A percentile compares a stretch with the other conserved stretches of the same genome.
phyloP scores from a whole-genome alignment of 1,284 basidiomycete genomes.

The Malassezia japonica region DNA sequence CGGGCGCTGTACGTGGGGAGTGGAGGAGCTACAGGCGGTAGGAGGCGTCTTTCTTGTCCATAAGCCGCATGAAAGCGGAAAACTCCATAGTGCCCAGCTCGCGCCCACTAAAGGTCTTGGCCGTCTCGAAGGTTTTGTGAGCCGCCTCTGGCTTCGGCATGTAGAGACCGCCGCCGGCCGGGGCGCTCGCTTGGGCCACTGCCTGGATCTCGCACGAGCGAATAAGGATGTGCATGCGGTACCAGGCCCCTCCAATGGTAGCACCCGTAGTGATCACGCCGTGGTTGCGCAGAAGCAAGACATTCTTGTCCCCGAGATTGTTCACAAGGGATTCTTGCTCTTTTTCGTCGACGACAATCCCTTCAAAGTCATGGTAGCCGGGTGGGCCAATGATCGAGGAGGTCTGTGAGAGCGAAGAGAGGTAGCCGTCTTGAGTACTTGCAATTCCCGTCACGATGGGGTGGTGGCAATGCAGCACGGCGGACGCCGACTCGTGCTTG shows the following conservation, averaged over 20 bases:
- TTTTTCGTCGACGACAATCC: constrained; percentile 1
- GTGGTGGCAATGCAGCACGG: constrained; percentile 1
- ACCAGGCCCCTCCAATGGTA: constrained; percentile 3
- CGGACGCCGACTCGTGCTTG: neutral
- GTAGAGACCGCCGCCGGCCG: neutral
- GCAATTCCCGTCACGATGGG: neutral
- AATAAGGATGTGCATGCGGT: constrained; percentile 1
- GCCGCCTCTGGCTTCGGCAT: neutral
- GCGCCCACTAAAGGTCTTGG: neutral
- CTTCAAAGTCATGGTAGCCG: constrained; percentile 2
- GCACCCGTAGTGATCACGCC: constrained; percentile 1
- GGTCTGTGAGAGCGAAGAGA: neutral
- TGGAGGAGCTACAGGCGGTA: neutral
- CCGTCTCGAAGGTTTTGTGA: neutral
- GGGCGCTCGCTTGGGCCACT: neutral
- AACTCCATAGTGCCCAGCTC: constrained; percentile 2
- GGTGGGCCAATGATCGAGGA: neutral
- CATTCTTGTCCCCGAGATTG: neutral
- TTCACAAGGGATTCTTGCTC: neutral
- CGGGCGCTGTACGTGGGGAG: too few species aligned
- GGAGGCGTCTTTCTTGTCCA: constrained; percentile 1
- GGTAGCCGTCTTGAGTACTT: neutral
- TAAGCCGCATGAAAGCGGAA: constrained; percentile 1
- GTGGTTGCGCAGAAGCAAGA: constrained; percentile 3
- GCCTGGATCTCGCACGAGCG: neutral